These are phyloP conservation scores for Paraurostyla sp. DNA, from an alignment of 73 alveolate species.

Conservation along the genomic window DNA sequence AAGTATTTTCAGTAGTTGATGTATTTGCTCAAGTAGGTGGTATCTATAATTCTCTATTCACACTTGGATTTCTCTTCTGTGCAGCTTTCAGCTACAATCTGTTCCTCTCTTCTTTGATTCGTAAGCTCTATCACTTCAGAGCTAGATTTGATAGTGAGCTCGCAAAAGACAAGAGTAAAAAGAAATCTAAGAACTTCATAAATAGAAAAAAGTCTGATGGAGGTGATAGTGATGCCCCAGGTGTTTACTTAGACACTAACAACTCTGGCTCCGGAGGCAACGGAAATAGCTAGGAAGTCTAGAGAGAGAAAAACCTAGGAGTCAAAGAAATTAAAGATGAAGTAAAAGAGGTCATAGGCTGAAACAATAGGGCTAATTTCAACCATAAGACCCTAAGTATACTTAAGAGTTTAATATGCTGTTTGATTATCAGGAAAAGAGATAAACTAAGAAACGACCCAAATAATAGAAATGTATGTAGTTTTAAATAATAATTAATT, in stretches of 20 bases:
- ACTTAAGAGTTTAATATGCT: conserved; percentile 34
- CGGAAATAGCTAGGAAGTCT: background rate
- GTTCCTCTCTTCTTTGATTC: conserved; percentile 7
- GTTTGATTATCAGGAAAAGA: conserved; percentile 42
- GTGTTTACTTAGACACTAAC: background rate
- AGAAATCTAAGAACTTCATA: background rate
- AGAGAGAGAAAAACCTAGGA: conserved; percentile 41
- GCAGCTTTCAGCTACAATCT: conserved; percentile 47
- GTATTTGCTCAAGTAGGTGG: conserved; percentile 52
- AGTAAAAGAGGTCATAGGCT: conserved; percentile 11
- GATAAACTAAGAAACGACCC: conserved; percentile 13
- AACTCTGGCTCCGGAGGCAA: background rate
- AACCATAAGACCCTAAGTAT: conserved; percentile 24
- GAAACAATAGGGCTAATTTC: conserved; percentile 27
- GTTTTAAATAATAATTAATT: no score
- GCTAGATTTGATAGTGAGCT: conserved; percentile 42
- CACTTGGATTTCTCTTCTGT: conserved; percentile 26
- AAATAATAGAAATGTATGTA: conserved; percentile 46
- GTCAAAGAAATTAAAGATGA: conserved; percentile 50
- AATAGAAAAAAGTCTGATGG: background rate
- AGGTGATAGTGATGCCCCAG: background rate
- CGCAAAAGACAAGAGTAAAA: conserved; percentile 6
- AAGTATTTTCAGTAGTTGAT: conserved; percentile 14
- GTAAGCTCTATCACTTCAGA: conserved; percentile 42
- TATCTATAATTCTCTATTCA: conserved; percentile 24